Base-by-base conservation (phyloP, 768 basidiomycete species). In the Gelatoporia subvermispora region DNA sequence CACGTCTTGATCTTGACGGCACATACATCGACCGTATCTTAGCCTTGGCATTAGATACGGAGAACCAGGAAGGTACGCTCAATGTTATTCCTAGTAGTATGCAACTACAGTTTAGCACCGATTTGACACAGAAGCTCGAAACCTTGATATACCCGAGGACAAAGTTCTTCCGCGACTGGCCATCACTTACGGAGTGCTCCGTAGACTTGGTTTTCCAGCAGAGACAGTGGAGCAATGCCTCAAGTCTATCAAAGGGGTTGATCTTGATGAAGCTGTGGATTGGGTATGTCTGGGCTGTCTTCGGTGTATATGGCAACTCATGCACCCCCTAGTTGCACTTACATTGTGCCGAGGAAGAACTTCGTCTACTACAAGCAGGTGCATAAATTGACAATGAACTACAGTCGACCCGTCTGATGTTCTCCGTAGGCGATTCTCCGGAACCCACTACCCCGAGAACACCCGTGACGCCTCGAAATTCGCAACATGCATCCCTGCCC, bases 241-340 rank as follows among this genome's bases (percentile, higher is more conserved):
- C 39, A 67, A 70, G 43, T 65, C 74, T 5, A 79, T 91, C 22
- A 65, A 71, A 22, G 78, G 84, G 11, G 68, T 85, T 25, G 88
- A 89, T 21, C 68, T 92, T n/a, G 94, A 97, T 15, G 87, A 92
- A 44, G 92, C 89, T 9, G 77, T 88, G 45, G 86, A 93, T 61
- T 97, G 95, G 95, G 92, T 95, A 55, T 48, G 80, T 64, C 17
- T 28, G 17, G 22, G 20, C 34, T 35, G 4, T 17, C 21, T 0
- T 16, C 7, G 16, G 8, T 31, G 9, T 40, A 42, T 25, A 31
- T 7, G 13, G 3, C 44, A 17, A 15, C 25, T 35, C 18, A 13
- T n/a, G n/a, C 8, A 20, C 21, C n/a, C 41, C 43, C 36, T 20
- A 92, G 91, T 72, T 92, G 31, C 79, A 76, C 61, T 55, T 83